Evolutionary conservation across 768 basidiomycete species (phyloP), one percentile per base, ranked within the genome.

Genomic region (Myochromella boudieri): DNA sequence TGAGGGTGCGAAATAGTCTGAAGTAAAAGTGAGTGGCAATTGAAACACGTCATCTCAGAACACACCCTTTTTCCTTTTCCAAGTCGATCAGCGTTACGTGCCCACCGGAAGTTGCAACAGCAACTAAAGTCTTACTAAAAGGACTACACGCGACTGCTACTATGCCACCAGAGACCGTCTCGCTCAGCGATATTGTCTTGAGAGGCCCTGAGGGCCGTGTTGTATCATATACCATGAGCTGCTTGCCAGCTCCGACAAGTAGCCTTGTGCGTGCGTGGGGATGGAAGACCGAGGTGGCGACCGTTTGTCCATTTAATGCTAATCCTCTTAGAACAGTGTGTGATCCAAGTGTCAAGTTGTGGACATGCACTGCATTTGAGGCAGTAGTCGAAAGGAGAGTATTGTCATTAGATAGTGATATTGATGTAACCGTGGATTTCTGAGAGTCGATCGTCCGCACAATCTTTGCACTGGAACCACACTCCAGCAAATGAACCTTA

Each of bases 1-100:
- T 68, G 32, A 89, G 58, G 1, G 74, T 77, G 21, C 83, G 80
- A 52, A 85, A 75, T 36, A 85, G 67, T 15, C 86, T 89, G 34
- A 14, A 8, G 33, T 26, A 55, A 12, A 29, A 15, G 20, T 22
- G 31, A 32, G 15, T 12, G 7, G 6, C 15, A 34, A 1, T 17
- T 29, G 14, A 36, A 27, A 34, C 6, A 6, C 5, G 14, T n/a
- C 33, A 34, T 27, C 37, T 24, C 22, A 32, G 22, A 8, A 61
- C 76, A 36, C 55, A 87, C 87, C 78, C 76, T 55, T 82, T 82
- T 48, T 88, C 85, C 60, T 87, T 89, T 39, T 90, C 85, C 18
- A 91, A 59, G 58, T 91, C 88, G 39, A 89, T 64, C 6, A 89
- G 70, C 3, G 64, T 71, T 9, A 90, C 70, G 33, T 68, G 65